A percentile compares a stretch with the other conserved stretches of the same genome.
Evolutionary conservation across 192 early-diverging fungal species (phyloP).

Genomic region (Coemansia sp.): DNA sequence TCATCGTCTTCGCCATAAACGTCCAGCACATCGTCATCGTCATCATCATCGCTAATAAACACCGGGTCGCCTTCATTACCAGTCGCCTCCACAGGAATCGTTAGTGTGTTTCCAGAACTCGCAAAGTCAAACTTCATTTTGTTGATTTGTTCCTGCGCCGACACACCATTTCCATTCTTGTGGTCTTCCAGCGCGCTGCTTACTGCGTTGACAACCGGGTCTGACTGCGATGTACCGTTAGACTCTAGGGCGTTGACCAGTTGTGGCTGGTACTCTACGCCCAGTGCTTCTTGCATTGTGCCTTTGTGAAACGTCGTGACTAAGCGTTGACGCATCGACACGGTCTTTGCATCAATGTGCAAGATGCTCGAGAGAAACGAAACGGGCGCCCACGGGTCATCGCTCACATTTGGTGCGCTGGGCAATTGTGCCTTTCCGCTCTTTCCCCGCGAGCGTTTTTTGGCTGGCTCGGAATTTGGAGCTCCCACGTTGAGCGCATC

Average conservation of each 20-base stretch:
- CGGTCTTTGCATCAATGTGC: conserved; percentile 10
- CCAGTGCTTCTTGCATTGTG: conserved; percentile 34
- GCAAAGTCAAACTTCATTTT: conserved; percentile 36
- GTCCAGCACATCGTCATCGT: background rate
- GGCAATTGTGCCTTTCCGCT: conserved; percentile 14
- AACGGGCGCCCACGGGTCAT: conserved; percentile 46
- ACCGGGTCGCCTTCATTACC: background rate
- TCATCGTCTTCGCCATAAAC: background rate
- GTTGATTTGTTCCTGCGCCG: conserved; percentile 26
- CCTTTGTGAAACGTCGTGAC: conserved; percentile 33
- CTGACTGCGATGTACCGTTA: background rate
- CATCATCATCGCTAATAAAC: conserved; percentile 14
- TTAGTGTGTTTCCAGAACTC: background rate
- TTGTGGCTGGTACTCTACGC: conserved; percentile 41
- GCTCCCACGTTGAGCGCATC: background rate
- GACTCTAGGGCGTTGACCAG: conserved; percentile 20
- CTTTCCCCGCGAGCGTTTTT: conserved; percentile 23
- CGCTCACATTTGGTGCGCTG: conserved; percentile 12
- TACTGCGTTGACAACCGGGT: background rate
- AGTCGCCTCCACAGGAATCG: background rate
- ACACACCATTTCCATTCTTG: background rate
- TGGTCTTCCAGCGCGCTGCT: background rate
- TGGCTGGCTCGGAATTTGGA: conserved; percentile 1
- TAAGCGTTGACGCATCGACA: conserved; percentile 19
- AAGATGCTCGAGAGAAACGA: conserved; percentile 54